phyloP scores from a whole-genome alignment of 352 stramenopile genomes.

The Globisporangium alternatum region DNA sequence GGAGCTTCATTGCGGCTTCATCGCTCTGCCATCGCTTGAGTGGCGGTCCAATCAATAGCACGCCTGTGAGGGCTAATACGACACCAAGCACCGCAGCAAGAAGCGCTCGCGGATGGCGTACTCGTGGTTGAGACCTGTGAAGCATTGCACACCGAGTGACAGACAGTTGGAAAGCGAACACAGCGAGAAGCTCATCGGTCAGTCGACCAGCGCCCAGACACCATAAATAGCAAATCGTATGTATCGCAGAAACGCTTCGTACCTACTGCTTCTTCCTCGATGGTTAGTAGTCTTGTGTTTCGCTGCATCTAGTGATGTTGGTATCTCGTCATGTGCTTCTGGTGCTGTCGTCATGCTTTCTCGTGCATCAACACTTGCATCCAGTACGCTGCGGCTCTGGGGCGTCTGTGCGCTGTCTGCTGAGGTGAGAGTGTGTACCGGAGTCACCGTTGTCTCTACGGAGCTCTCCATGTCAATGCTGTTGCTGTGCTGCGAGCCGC shows the following conservation, averaged over 20 bases:
- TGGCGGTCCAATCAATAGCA: slow-evolving; percentile 4
- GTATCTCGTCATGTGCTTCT: not conserved
- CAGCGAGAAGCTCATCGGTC: not conserved
- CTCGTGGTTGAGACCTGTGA: not conserved
- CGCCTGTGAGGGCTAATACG: not conserved
- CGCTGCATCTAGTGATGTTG: not conserved
- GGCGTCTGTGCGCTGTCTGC: not conserved
- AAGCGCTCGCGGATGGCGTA: not conserved
- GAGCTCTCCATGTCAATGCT: no score
- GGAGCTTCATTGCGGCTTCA: not conserved
- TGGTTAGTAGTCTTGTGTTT: not conserved
- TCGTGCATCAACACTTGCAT: not conserved
- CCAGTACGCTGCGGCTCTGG: not conserved
- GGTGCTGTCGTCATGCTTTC: not conserved
- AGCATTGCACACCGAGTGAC: not conserved
- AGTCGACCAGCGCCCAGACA: not conserved
- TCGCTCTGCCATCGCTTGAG: slow-evolving; percentile 17
- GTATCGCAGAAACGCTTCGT: not conserved
- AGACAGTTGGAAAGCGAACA: not conserved
- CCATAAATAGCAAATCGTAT: not conserved
- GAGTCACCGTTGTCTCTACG: not conserved
- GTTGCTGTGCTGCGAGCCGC: not conserved
- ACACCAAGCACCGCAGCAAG: not conserved
- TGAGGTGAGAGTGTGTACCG: not conserved
- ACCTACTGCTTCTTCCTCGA: not conserved